Base-by-base conservation (phyloP, 257 asterid genomes). In the Verbena officinalis region DNA sequence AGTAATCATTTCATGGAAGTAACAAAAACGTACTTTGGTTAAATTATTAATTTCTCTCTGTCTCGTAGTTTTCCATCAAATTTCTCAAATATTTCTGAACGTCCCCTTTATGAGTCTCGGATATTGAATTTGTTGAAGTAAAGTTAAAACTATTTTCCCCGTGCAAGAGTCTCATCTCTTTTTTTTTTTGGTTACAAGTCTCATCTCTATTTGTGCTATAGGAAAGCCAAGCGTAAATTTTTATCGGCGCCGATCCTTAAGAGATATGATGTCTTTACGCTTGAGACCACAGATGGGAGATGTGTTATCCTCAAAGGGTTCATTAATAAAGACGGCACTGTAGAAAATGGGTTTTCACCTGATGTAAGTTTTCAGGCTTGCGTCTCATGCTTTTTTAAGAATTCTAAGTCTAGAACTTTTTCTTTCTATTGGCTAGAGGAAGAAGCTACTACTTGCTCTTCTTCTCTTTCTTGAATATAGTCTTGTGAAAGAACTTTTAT, bases 281-380 rank as follows among this genome's bases (percentile, higher is more conserved):
- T 91, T 51, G 91, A 86, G 84, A 91, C 94, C 49, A 66, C 70
- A 14, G 98, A 91, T 67, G 95, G 89, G 63, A 73, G 79, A 67
- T 76, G 74, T 38, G 81, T 91, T 46, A 45, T 82, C 44, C 56
- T 91, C 30, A 42, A 75, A 14, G 91, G 94, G 66, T 75, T 79
- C 23, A 72, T 91, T 54, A 85, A 91, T 75, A 81, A 78, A 75
- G 82, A 67, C 65, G 83, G 74, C 43, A 84, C 96, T 0, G 36
- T 57, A 59, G 88, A 75, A 55, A 86, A 80, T 81, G 96, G 95
- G 48, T 86, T 91, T 78, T 77, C 94, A 45, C 73, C 96, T 5
- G 82, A 80, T 84, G 96, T 79, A 73, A 71, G 89, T 64, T 33
- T 7, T n/a, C 31, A 17, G 44, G 34, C 66, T 40, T 58, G 65